These are phyloP conservation scores for Ophiocordyceps australis DNA, from an alignment of 2,329 filamentous ascomycete genomes.

Conservation along the genomic window DNA sequence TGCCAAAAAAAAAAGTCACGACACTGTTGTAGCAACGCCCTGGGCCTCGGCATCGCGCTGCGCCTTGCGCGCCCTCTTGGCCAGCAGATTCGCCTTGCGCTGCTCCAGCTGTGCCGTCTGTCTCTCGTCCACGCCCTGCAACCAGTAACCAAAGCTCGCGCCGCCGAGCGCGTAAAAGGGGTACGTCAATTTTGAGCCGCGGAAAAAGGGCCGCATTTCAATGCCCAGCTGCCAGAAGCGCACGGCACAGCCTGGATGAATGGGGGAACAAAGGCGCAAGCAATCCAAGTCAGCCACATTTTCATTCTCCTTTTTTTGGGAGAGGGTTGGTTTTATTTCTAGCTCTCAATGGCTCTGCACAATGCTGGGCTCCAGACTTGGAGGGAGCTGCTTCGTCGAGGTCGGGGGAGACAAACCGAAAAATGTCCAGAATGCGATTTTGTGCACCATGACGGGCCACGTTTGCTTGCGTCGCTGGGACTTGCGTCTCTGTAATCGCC, in stretches of 20 bases:
- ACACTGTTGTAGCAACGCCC: no score
- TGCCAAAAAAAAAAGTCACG: no score
- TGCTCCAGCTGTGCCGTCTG: slow-evolving; percentile 63
- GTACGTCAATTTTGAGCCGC: slow-evolving; percentile 74
- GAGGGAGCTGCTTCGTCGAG: no score
- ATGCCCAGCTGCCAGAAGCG: slow-evolving; percentile 95
- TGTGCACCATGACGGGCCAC: slow-evolving; percentile 34
- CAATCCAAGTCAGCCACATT: no score
- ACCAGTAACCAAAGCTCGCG: slow-evolving; percentile 91
- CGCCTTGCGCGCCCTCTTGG: slow-evolving; percentile 64
- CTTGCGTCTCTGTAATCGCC: no score
- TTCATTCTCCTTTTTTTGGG: no score
- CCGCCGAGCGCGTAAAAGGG: slow-evolving; percentile 74
- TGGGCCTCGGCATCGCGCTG: slow-evolving; percentile 12
- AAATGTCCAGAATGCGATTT: slow-evolving; percentile 69
- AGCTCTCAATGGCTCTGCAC: no score
- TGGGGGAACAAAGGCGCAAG: no score
- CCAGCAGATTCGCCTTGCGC: slow-evolving; percentile 63
- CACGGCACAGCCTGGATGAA: slow-evolving; percentile 80
- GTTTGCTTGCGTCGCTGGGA: no score
- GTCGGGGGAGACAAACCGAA: slow-evolving; percentile 51
- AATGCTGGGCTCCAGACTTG: no score
- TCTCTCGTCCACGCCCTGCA: slow-evolving; percentile 73
- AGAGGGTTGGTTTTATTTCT: no score
- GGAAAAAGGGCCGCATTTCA: slow-evolving; percentile 92